Percentiles rank a stretch among this genome's conserved stretches.
These are phyloP conservation scores for Choanephora cucurbitarum DNA, from an alignment of 371 early-diverging fungal genomes.

Conservation along the genomic window DNA sequence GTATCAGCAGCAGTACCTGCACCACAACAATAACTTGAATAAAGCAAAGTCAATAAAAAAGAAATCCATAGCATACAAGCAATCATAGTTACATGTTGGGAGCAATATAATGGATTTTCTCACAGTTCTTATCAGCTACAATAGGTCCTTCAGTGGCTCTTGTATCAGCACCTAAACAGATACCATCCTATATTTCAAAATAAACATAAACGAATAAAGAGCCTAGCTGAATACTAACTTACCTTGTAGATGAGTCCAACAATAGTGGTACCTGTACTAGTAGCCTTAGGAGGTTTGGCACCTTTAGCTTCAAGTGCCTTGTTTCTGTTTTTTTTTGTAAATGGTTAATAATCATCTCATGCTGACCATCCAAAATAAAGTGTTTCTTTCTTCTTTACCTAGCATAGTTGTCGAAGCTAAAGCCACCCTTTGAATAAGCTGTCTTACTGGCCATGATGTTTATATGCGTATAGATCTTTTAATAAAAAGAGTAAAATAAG, in stretches of 20 bases:
- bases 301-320: constrained; percentile 78
- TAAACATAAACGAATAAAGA: no score
- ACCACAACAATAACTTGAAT: constrained; percentile 96
- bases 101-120: constrained; percentile 98
- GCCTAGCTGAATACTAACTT: constrained; percentile 10
- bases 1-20: constrained; percentile 99
- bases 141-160: constrained; percentile 98
- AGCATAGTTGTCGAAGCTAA: constrained; percentile 83
- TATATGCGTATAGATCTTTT: constrained; percentile 2
- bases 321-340: no score
- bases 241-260: constrained; percentile 94
- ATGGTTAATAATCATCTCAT: no score
- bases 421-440: constrained; percentile 63
- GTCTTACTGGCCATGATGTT: constrained; percentile 39
- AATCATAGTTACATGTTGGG: constrained; percentile 96
- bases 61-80: background rate
- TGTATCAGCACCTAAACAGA: constrained; percentile 99
- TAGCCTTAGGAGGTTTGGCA: constrained; percentile 80
- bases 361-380: no score
- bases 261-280: constrained; percentile 99
- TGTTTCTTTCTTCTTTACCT: constrained; percentile 54
- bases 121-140: constrained; percentile 99
- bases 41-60: background rate
- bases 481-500: constrained; percentile 3
- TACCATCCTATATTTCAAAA: constrained; percentile 72